These are phyloP conservation scores for Escallonia rubra DNA, from an alignment of 129 eudicot species.

Conservation along the genomic window DNA sequence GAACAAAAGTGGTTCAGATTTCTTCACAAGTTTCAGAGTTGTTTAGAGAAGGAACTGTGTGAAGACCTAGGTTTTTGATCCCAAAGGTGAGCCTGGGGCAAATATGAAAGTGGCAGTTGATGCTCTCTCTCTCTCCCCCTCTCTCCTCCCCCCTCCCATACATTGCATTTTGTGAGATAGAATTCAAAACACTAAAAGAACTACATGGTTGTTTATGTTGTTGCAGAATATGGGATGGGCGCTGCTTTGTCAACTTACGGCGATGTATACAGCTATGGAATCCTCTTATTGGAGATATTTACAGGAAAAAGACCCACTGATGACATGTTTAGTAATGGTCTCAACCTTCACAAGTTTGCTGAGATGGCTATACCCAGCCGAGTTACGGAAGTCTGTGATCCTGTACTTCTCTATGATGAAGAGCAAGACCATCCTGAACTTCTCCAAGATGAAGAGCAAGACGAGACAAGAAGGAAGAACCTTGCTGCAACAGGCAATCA, in stretches of 20 bases:
- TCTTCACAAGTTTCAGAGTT: no score
- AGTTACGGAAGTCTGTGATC: conserved; percentile 18
- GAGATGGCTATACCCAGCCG: conserved; percentile 10
- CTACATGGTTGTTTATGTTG: no score
- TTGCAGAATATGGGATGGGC: conserved; percentile 43
- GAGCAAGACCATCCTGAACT: neutral
- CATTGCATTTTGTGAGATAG: no score
- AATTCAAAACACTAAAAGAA: no score
- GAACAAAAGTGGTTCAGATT: no score
- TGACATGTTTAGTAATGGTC: conserved; percentile 16
- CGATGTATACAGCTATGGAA: conserved; percentile 38
- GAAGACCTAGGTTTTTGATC: no score
- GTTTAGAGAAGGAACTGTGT: no score
- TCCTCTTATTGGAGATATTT: conserved; percentile 31
- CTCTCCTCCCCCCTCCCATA: no score
- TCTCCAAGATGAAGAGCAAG: neutral
- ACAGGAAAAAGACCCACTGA: conserved; percentile 26
- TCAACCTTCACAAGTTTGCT: conserved; percentile 21
- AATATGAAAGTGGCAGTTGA: no score
- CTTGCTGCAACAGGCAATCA: neutral
- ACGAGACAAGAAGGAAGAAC: conserved; percentile 3
- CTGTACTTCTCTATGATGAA: conserved; percentile 4
- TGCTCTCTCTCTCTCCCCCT: no score
- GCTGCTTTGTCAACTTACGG: conserved; percentile 21
- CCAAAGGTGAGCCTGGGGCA: no score